Evolutionary conservation across 108 stramenopile species (phyloP).

Genomic region (Pseudonitzschia multistriata): DNA sequence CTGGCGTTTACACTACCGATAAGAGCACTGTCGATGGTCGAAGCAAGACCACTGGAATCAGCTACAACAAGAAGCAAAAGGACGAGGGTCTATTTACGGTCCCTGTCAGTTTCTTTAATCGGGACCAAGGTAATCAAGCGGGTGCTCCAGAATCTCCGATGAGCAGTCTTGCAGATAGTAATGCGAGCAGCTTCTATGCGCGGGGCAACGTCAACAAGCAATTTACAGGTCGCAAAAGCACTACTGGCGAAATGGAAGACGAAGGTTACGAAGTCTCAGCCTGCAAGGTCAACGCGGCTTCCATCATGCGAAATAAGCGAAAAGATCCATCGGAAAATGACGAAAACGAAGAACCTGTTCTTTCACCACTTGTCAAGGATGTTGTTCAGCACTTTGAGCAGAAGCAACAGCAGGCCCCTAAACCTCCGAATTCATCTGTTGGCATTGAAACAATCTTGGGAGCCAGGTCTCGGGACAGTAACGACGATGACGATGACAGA

Average conservation of each 20-base stretch:
- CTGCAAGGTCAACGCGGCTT: neutral
- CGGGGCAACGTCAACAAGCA: slow-evolving; percentile 9
- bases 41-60: neutral
- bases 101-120: slow-evolving; percentile 31
- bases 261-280: neutral
- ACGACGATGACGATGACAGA: neutral
- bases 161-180: slow-evolving; percentile 30
- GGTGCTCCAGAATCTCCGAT: slow-evolving; percentile 23
- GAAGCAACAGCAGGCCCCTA: neutral
- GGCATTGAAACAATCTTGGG: slow-evolving; percentile 5
- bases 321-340: neutral
- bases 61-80: slow-evolving; percentile 7
- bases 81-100: slow-evolving; percentile 18
- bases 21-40: neutral
- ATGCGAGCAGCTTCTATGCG: slow-evolving; percentile 32
- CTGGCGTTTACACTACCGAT: slow-evolving; percentile 16
- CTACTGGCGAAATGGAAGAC: slow-evolving; percentile 10
- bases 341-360: slow-evolving; percentile 1
- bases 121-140: neutral
- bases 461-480: neutral
- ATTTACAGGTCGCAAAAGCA: slow-evolving; percentile 11
- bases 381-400: neutral
- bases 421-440: neutral
- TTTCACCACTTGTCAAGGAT: neutral
- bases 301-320: neutral